These are phyloP conservation scores for Trametes coccinea DNA, from an alignment of 768 basidiomycete species.

Conservation along the genomic window DNA sequence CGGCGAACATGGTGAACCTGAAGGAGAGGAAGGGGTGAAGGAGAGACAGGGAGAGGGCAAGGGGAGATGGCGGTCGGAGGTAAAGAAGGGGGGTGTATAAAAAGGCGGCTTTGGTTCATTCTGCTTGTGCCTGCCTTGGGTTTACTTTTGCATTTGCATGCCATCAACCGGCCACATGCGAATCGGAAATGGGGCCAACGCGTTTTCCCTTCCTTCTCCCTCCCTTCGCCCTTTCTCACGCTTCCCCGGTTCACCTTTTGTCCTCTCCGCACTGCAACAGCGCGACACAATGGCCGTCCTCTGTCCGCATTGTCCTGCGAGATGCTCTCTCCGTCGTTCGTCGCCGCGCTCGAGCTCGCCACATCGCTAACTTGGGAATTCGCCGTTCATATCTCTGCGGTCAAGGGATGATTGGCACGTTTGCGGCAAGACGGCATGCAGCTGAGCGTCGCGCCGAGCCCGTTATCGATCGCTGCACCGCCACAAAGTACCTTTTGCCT, in stretches of 20 bases:
- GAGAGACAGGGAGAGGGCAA: conserved; percentile 9
- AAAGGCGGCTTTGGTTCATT: conserved; percentile 1
- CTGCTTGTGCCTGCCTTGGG: not conserved
- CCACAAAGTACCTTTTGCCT: conserved; percentile 9
- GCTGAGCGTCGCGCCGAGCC: not conserved
- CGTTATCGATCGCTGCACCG: conserved; percentile 12
- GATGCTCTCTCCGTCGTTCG: not conserved
- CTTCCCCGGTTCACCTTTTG: conserved; percentile 17
- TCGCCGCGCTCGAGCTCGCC: too few species aligned
- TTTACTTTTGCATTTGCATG: not conserved
- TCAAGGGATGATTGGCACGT: too few species aligned
- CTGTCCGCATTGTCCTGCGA: not conserved
- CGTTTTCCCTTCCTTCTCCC: not conserved
- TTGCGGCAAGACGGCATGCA: too few species aligned
- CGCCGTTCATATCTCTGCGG: too few species aligned
- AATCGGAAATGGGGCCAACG: not conserved
- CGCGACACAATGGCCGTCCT: not conserved
- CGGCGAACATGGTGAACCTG: conserved; percentile 32
- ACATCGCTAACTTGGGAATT: too few species aligned
- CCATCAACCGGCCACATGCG: conserved; percentile 10
- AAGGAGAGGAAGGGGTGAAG: conserved; percentile 7
- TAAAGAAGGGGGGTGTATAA: conserved; percentile 4
- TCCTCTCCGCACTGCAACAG: conserved; percentile 3
- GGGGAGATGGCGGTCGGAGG: conserved; percentile 5
- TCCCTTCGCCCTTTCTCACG: conserved; percentile 3